These are phyloP conservation scores for Hippophae rhamnoides DNA, from an alignment of 306 rosid species.

Conservation along the genomic window DNA sequence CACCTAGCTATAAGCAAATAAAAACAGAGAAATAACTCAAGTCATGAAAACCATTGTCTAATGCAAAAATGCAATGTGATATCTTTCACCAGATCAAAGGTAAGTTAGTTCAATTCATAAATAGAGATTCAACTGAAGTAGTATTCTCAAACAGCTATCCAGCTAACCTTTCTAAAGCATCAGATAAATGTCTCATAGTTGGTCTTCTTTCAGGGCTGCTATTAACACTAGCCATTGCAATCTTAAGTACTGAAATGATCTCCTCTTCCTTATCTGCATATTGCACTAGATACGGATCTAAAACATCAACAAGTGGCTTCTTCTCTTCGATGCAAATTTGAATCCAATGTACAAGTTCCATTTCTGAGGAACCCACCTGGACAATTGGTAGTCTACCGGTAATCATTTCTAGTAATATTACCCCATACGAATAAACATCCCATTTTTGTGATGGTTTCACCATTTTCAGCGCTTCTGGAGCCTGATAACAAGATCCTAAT, in stretches of 20 bases:
- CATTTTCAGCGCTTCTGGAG: conserved; percentile 76
- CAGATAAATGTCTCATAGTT: conserved; percentile 71
- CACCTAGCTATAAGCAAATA: no score
- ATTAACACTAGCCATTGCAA: conserved; percentile 83
- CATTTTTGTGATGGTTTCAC: conserved; percentile 98
- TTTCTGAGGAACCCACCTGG: conserved; percentile 64
- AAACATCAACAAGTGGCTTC: conserved; percentile 73
- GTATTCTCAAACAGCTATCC: conserved; percentile 29
- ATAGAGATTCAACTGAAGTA: no score
- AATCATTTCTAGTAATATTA: conserved; percentile 76
- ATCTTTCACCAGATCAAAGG: conserved; percentile 6
- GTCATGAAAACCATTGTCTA: no score
- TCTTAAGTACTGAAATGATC: conserved; percentile 72
- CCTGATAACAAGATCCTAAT: conserved; percentile 59
- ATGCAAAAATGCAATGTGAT: no score
- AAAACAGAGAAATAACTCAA: no score
- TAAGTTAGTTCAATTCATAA: no score
- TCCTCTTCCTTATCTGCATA: conserved; percentile 72
- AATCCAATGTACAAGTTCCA: conserved; percentile 92
- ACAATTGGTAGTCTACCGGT: conserved; percentile 71
- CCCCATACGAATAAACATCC: conserved; percentile 93
- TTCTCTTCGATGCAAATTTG: conserved; percentile 89
- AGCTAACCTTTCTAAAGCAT: conserved; percentile 63
- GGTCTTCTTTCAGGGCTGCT: conserved; percentile 85
- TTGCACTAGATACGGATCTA: conserved; percentile 60